Base-by-base conservation (phyloP, 805 yeast species). In the Candida verbasci region DNA sequence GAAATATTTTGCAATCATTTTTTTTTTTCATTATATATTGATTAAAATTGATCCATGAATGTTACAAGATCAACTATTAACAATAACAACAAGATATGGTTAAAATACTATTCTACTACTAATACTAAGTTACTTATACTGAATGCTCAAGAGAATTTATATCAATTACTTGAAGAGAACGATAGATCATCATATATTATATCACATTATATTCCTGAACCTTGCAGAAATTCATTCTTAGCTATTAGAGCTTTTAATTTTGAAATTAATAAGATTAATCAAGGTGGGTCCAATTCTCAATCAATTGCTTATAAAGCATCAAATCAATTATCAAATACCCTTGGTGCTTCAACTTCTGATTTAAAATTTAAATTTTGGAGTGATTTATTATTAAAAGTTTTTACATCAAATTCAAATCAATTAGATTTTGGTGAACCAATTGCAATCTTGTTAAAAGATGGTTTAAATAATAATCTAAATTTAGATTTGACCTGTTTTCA, bases 361-460 rank as follows among this genome's bases (percentile, higher is more conserved):
- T 39, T 84, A 51, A 78, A 83, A 48, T 76, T 83, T 53, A 78
- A 79, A 46, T 83, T 82, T 55, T 86, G 95, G 95, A 69, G 77
- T 42, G 83, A 82, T 34, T 65, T 74, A 40, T 40, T 86, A 6
- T 65, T 68, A 25, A 68, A 65, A 40, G 64, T 78, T 6, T 69
- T 70, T 43, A 49, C 60, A 9, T 38, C 29, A 4, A 45, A 57
- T 44, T 66, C 68, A 3, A 40, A 54, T 24, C 62, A 58, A 11
- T 48, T 58, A 29, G 58, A 61, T 33, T 60, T 76, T 11, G 78
- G 77, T 0, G 87, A 80, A 46, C 91, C 94, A 1, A 73, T 78
- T 5, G 76, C 78, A 3, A 58, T 77, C n/a, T 57, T 86, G 29
- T 45, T 86, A 9, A 58, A 78, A 12, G 74, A 76, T 33, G 67